A percentile compares a stretch with the other conserved stretches of the same genome.
phyloP scores from a whole-genome alignment of 2,329 filamentous ascomycete species.

The Pseudogymnoascus sp. region DNA sequence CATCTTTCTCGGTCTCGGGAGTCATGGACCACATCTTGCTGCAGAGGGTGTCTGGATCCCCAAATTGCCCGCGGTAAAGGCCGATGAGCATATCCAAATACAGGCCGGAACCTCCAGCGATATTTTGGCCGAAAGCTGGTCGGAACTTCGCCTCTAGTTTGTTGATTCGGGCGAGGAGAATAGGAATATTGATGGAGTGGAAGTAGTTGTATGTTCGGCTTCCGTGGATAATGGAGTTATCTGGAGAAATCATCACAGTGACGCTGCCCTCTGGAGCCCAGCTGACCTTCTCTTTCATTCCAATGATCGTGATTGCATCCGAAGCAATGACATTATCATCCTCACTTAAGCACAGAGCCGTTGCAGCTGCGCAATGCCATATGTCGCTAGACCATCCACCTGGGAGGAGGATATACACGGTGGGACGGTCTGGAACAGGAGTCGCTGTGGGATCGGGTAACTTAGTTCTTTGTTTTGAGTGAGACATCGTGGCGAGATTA shows the following conservation, averaged over 20 bases:
- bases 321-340: background rate
- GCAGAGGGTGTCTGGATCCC: background rate
- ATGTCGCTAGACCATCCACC: background rate
- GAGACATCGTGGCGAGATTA: background rate
- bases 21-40: background rate
- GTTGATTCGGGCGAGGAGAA: background rate
- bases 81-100: background rate
- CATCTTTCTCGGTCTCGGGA: background rate
- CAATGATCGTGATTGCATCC: background rate
- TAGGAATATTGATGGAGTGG: background rate
- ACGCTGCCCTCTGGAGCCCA: background rate
- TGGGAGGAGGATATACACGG: background rate
- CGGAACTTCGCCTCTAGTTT: background rate
- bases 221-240: background rate
- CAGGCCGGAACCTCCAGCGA: background rate
- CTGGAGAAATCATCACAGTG: background rate
- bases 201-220: background rate
- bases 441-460: background rate
- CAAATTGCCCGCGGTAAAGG: background rate
- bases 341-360: background rate
- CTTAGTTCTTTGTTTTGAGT: no score
- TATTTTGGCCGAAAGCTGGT: background rate
- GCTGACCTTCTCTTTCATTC: background rate
- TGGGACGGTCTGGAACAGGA: background rate
- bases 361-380: background rate